phyloP scores from a whole-genome alignment of 169 alveolate species.

The Theileria sp. region DNA sequence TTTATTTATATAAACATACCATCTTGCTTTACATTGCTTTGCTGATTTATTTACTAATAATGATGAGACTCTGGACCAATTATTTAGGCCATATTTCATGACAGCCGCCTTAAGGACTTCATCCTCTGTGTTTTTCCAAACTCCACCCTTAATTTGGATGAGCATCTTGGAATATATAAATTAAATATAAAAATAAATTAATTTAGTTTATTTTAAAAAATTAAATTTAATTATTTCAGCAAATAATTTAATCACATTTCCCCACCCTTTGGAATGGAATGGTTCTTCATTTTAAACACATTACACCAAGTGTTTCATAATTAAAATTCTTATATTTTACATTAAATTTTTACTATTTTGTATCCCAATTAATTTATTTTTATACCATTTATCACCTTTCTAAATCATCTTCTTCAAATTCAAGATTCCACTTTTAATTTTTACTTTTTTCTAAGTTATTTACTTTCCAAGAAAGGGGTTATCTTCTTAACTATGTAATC shows the following conservation, averaged over 20 bases:
- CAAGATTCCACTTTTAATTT: not conserved
- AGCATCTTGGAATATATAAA: slow-evolving; percentile 83
- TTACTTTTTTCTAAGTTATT: not conserved
- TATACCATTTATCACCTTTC: not conserved
- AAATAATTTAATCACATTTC: not conserved
- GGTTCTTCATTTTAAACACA: not conserved
- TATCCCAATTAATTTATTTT: not conserved
- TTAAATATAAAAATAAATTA: slow-evolving; percentile 15
- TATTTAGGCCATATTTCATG: slow-evolving; percentile 99
- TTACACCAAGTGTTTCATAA: not conserved
- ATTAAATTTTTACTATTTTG: not conserved
- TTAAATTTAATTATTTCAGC: not conserved
- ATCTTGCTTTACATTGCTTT: slow-evolving; percentile 98
- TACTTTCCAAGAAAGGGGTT: not conserved
- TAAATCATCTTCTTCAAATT: not conserved
- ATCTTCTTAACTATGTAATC: slow-evolving; percentile 8
- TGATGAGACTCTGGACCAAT: slow-evolving; percentile 99
- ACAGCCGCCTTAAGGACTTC: slow-evolving; percentile 99
- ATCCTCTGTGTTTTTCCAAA: slow-evolving; percentile 99
- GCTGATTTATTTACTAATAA: slow-evolving; percentile 97
- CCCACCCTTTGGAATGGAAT: slow-evolving; percentile 6
- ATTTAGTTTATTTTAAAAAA: not conserved
- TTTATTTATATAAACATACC: slow-evolving; percentile 95
- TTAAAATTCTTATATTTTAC: not conserved
- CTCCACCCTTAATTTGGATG: slow-evolving; percentile 96